Evolutionary conservation across 179 eudicot species (phyloP), one percentile per base, ranked within the genome.

Genomic region (Sideroxylon spinosum): DNA sequence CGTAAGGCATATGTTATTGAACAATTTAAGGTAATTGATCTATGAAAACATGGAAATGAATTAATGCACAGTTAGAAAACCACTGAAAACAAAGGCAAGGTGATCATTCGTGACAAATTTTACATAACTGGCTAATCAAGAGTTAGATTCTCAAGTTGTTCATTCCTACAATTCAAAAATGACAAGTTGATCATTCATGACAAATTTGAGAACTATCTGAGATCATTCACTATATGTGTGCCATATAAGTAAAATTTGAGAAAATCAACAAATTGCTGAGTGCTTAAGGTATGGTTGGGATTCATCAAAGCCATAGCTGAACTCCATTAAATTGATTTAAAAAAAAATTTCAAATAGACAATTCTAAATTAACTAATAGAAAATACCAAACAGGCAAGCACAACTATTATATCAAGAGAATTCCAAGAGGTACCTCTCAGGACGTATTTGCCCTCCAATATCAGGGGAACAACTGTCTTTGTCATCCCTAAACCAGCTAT

Each of bases 401-500:
- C 20, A n/a, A 71, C n/a, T 46, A 23, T 28, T 5, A 14, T 20
- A 57, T 23, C 56, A n/a, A 25, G 26, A 61, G 12, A n/a, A 26
- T 20, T 37, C 48, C 49, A 49, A 64, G 37, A 72, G 56, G 17
- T 81, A 93, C 97, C 97, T 91, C 86, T 85, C 91, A 9, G 84
- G 85, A 64, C 28, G 82, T 55, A 78, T 20, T 75, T 78, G 80
- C 61, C 53, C 80, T 55, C 75, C 19, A 17, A 74, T 28, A 66
- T 28, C 61, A 80, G 80, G 61, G 52, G 79, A 80, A 73, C 78
- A 75, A 85, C 83, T 75, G 78, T 86, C 93, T 66, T 88, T 86
- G 46, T 84, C 85, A 76, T 90, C 94, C 61, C 85, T 86, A 60
- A 90, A 87, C 85, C 91, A 85, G 83, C 90, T 80, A 81, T 86